Base-by-base conservation (phyloP, 1,139 yeast genomes). In the Casaregolazyma suthepensis region DNA sequence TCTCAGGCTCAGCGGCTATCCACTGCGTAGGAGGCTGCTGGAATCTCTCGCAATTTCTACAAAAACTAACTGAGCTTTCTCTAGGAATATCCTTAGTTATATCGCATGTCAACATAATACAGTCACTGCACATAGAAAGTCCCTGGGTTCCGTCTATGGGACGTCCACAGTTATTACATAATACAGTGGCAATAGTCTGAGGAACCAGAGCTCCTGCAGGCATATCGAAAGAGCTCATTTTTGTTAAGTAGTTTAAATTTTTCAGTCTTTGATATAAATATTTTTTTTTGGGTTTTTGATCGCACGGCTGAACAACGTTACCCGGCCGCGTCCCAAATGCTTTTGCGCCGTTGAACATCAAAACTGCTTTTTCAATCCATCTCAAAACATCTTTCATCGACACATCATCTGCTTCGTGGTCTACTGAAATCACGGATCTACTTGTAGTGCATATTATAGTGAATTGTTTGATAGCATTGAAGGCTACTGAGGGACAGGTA, bases 131-230 rank as follows among this genome's bases (percentile, higher is more conserved):
- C 96, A 93, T 90, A 31, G 90, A 96, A 59, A 91, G 75, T 31
- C 99, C 98, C 48, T 60, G 77, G 35, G 96, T 87, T 47, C 98
- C 98, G 68, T 93, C 98, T 82, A 94, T 88, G 50, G 99, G 97
- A 55, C 87, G 88, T 72, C 99, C 98, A 85, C 99, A 93, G 84
- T 88, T 89, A 73, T 96, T 90, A 77, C 99, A 93, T 57, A 93
- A 80, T 57, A 94, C 95, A 1, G 98, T 93, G 37, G 65, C 63
- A 13, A 60, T 57, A 17, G 59, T 55, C 35, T 58, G 58, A 35
- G 54, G 51, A 31, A 54, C 44, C 43, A 55, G 22, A 19, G 54
- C 52, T 42, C 56, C 51, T 38, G 48, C 52, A 37, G 50, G 38
- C 45, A 43, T 22, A 22, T 43, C 15, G 18, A 43, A n/a, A 4